Percentiles rank a stretch among this genome's conserved stretches.
phyloP scores from a whole-genome alignment of 2,329 filamentous ascomycete species.

The Curvularia spicifera region DNA sequence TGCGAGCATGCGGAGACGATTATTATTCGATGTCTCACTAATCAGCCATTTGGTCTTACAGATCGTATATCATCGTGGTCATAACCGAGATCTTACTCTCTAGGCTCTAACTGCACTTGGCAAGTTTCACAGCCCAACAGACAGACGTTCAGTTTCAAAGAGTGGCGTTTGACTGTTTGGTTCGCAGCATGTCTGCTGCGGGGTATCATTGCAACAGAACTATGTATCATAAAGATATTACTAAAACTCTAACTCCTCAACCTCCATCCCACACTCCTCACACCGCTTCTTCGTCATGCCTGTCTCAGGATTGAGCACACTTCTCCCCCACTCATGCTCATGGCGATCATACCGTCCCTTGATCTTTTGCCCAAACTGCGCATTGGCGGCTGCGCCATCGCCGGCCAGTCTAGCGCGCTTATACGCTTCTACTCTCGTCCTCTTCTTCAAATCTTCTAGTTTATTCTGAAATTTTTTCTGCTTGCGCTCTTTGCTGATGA shows the following conservation, averaged over 20 bases:
- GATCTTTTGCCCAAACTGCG: slow-evolving; percentile 77
- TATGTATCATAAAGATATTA: not conserved
- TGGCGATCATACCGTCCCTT: slow-evolving; percentile 70
- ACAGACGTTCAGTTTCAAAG: too few species aligned
- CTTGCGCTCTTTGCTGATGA: slow-evolving; percentile 82
- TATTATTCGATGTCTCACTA: too few species aligned
- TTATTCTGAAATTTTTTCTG: slow-evolving; percentile 92
- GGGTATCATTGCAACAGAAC: not conserved
- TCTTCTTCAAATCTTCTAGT: slow-evolving; percentile 87
- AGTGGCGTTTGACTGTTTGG: too few species aligned
- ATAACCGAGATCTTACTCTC: too few species aligned
- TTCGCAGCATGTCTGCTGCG: too few species aligned
- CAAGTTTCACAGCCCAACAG: too few species aligned
- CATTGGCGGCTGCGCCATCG: slow-evolving; percentile 39
- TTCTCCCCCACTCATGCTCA: slow-evolving; percentile 82
- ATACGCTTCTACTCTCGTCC: slow-evolving; percentile 90
- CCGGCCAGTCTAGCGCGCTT: slow-evolving; percentile 62
- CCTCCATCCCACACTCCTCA: slow-evolving; percentile 70
- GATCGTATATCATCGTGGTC: too few species aligned
- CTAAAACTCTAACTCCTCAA: slow-evolving; percentile 69
- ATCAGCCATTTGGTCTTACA: too few species aligned
- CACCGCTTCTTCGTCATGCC: slow-evolving; percentile 82
- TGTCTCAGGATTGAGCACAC: slow-evolving; percentile 64
- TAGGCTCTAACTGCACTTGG: too few species aligned
- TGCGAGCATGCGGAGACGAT: too few species aligned